These are phyloP conservation scores for Gigaspora rosea DNA, from an alignment of 192 early-diverging fungal genomes.

Conservation along the genomic window DNA sequence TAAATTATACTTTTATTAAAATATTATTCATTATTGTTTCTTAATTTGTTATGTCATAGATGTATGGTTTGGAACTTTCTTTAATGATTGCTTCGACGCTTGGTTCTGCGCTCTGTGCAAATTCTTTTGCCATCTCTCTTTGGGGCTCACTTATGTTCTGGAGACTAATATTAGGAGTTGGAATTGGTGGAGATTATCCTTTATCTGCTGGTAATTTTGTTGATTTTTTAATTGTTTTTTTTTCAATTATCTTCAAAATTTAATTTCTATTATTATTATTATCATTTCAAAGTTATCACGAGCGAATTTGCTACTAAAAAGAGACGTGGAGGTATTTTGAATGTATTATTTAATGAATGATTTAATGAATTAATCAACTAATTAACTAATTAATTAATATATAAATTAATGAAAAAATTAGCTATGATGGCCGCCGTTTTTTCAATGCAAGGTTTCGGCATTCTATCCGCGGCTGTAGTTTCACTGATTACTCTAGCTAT, in stretches of 20 bases:
- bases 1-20: too few relatives aligned
- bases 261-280: slow-evolving; percentile 23
- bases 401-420: too few relatives aligned
- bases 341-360: too few relatives aligned
- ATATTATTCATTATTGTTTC: too few relatives aligned
- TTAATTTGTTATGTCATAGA: slow-evolving; percentile 32
- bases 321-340: slow-evolving; percentile 58
- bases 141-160: slow-evolving; percentile 73
- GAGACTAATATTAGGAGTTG: slow-evolving; percentile 88
- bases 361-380: too few relatives aligned
- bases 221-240: neutral
- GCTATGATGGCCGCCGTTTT: slow-evolving; percentile 84
- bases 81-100: slow-evolving; percentile 89
- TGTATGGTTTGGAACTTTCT: slow-evolving; percentile 89
- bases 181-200: slow-evolving; percentile 96
- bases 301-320: slow-evolving; percentile 83
- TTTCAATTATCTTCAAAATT: neutral
- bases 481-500: slow-evolving; percentile 67
- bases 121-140: slow-evolving; percentile 67
- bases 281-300: slow-evolving; percentile 75
- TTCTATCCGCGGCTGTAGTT: slow-evolving; percentile 75
- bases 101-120: slow-evolving; percentile 74
- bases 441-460: slow-evolving; percentile 91
- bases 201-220: slow-evolving; percentile 66
- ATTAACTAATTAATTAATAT: too few relatives aligned